Percentiles rank a stretch among this genome's conserved stretches.
phyloP scores from a whole-genome alignment of 129 eudicot genomes.

The Saposhnikovia divaricata region DNA sequence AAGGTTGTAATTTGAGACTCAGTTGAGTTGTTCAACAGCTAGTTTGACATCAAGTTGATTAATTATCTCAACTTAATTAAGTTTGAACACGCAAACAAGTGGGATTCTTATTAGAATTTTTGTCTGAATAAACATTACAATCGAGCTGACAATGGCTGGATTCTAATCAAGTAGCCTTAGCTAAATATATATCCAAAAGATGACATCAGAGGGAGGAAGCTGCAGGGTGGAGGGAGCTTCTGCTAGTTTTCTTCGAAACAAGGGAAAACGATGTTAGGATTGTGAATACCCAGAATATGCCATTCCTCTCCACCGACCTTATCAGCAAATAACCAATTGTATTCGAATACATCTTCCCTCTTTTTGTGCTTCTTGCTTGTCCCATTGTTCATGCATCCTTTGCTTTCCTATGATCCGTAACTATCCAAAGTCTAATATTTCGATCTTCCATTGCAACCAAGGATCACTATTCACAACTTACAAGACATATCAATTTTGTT shows the following conservation, averaged over 20 bases:
- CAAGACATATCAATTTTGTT: not conserved
- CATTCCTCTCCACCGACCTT: not conserved
- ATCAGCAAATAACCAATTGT: not conserved
- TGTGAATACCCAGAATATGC: not conserved
- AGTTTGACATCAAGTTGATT: not conserved
- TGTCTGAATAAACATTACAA: not conserved
- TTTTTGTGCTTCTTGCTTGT: not conserved
- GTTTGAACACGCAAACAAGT: not conserved
- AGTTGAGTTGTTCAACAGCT: not conserved
- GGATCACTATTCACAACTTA: not conserved
- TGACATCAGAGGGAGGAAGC: not conserved
- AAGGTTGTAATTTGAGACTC: not conserved
- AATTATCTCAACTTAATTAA: not conserved
- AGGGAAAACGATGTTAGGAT: not conserved
- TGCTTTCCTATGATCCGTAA: not conserved
- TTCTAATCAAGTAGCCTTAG: not conserved
- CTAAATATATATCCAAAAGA: not conserved
- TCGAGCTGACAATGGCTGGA: not conserved
- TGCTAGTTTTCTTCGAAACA: not conserved
- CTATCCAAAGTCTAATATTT: not conserved
- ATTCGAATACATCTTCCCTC: slow-evolving; percentile 4
- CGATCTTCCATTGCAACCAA: not conserved
- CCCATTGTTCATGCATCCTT: not conserved
- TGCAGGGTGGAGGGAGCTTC: not conserved
- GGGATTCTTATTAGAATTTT: not conserved